Base-by-base conservation (phyloP, 225 moss, liverwort and hornwort species). In the Rhytidiadelphus loreus region DNA sequence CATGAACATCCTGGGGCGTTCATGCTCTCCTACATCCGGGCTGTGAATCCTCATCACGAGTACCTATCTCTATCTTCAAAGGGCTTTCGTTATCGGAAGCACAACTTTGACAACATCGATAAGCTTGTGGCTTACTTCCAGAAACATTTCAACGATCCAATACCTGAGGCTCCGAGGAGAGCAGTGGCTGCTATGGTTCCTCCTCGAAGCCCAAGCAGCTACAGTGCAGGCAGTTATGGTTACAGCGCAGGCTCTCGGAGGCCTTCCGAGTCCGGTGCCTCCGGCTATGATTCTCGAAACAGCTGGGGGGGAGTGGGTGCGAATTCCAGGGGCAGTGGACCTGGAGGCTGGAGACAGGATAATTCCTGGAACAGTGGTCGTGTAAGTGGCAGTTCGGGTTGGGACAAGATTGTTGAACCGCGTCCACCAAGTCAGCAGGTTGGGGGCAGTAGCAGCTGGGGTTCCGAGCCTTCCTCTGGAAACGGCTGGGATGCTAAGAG, bases 1-100 rank as follows among this genome's bases (percentile, higher is more conserved):
- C 95, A 95, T 80, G 97, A 99, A 81, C 96, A 99, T 91, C 96
- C 99, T 37, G 97, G 99, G 84, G 99, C 97, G 66, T 97, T 97
- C 88, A 94, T 96, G 95, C 94, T 99, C 77, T 96, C 97, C 32
- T 99, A 96, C 69, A 96, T 99, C 61, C 96, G 95, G 86, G 95
- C 94, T 77, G 89, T 94, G 37, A 95, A 92, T 89, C 95, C 97
- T 14, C 97, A 93, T 83, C 99, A 99, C 65, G 99, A 99, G 81
- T 99, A 97, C 68, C 94, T 99, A 61, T 96, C 96, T 59, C 75
- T 99, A 72, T 96, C 96, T 39, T 96, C 97, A 4, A 96, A 95
- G 77, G 99, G 97, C 77, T 93, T 99, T 70, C 97, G 96, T 85
- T 99, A 94, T 61, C 92, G 99, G 87, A 99, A 96, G 88, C 96